Percentiles rank a stretch among this genome's conserved stretches.
These are phyloP conservation scores for Pouteria glomerata DNA, from an alignment of 148 eudicot species.

Conservation along the genomic window DNA sequence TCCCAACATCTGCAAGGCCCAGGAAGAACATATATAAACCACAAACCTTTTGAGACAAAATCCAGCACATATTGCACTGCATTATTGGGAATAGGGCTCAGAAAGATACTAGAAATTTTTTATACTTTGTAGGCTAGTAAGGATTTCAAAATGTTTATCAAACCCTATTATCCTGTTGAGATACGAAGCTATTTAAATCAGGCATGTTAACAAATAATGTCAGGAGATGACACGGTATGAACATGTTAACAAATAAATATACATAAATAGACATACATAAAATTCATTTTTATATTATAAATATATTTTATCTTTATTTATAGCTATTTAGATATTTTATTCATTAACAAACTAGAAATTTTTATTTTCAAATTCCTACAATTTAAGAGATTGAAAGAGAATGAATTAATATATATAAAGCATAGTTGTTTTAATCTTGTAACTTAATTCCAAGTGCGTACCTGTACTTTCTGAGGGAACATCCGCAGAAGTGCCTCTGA, in stretches of 20 bases:
- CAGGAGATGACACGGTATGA: too few species aligned
- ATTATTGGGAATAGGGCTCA: not conserved
- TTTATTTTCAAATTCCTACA: too few species aligned
- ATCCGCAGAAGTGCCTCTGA: slow-evolving; percentile 83
- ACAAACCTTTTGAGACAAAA: not conserved
- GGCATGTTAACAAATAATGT: too few species aligned
- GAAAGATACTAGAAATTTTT: not conserved
- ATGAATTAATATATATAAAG: not conserved
- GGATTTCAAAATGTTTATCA: not conserved
- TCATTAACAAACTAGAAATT: too few species aligned
- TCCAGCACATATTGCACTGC: not conserved
- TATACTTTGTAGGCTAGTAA: not conserved
- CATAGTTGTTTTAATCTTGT: too few species aligned
- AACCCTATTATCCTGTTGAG: not conserved
- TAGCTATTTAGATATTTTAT: too few species aligned
- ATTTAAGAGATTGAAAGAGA: not conserved
- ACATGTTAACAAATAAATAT: too few species aligned
- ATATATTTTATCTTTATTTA: too few species aligned
- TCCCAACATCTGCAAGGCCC: slow-evolving; percentile 68
- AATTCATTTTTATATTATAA: too few species aligned
- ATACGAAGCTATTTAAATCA: not conserved
- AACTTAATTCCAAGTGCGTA: too few species aligned
- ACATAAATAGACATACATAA: too few species aligned
- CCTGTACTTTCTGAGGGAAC: slow-evolving; percentile 85
- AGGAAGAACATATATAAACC: slow-evolving; percentile 13